A percentile compares a stretch with the other conserved stretches of the same genome.
phyloP scores from a whole-genome alignment of 768 basidiomycete genomes.

The Auriscalpium microsporum region DNA sequence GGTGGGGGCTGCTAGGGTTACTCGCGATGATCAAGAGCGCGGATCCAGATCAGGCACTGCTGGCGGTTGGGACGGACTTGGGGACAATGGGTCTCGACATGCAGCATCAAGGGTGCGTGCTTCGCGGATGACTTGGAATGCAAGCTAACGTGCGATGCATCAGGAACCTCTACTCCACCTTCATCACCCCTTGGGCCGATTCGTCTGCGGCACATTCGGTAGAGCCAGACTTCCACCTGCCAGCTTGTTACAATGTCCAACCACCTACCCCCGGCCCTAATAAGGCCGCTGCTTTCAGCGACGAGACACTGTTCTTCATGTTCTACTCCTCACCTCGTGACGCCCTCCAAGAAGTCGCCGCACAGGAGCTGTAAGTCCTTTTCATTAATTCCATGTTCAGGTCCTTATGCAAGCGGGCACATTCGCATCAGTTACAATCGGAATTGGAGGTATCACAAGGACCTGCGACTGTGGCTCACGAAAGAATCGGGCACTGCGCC shows the following conservation, averaged over 20 bases:
- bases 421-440: conserved; percentile 61
- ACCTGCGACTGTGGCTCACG: conserved; percentile 72
- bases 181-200: conserved; percentile 94
- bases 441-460: conserved; percentile 94
- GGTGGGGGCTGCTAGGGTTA: conserved; percentile 43
- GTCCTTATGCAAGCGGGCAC: not conserved
- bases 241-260: conserved; percentile 84
- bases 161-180: conserved; percentile 78
- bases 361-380: conserved; percentile 79
- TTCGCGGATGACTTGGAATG: not conserved
- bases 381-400: conserved; percentile 4
- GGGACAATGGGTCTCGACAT: conserved; percentile 86
- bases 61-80: conserved; percentile 81
- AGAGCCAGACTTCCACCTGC: conserved; percentile 85
- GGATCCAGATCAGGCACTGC: conserved; percentile 70
- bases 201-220: conserved; percentile 71
- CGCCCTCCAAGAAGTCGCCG: conserved; percentile 84
- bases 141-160: not conserved
- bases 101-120: conserved; percentile 55
- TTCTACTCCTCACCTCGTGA: conserved; percentile 91
- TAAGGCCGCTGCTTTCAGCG: conserved; percentile 77
- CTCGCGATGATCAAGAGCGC: conserved; percentile 79
- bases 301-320: conserved; percentile 94
- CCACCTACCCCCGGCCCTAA: conserved; percentile 71
- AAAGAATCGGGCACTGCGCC: conserved; percentile 75